Conservation (phyloP, 768 basidiomycete genomes). For the Trametes sanguinea region DNA sequence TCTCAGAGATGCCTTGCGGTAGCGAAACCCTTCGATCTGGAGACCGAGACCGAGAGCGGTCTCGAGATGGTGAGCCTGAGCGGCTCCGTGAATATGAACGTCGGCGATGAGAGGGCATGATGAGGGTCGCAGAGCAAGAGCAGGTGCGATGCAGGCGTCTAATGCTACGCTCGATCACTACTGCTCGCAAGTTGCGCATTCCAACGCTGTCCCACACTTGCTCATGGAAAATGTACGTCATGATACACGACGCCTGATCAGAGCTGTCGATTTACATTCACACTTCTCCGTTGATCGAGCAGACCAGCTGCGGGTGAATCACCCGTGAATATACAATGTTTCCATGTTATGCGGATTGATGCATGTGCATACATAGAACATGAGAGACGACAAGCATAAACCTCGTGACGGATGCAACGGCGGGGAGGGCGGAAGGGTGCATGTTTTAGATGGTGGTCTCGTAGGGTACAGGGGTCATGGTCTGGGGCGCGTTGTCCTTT, state of each 20-base stretch:
- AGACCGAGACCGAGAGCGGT: constrained; percentile 39
- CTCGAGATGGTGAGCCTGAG: constrained; percentile 24
- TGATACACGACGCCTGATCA: no score
- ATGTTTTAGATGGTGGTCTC: constrained; percentile 88
- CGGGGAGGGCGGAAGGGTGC: background rate
- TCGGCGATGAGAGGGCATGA: constrained; percentile 32
- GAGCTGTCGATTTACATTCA: no score
- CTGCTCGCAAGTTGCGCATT: background rate
- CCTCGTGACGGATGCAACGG: constrained; percentile 17
- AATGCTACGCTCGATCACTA: background rate
- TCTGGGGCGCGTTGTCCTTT: constrained; percentile 81
- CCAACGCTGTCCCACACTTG: no score
- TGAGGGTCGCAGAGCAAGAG: background rate
- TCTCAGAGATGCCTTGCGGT: constrained; percentile 58
- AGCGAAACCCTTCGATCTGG: constrained; percentile 47
- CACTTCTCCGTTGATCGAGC: background rate
- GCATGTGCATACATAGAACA: constrained; percentile 24
- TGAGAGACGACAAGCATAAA: constrained; percentile 21
- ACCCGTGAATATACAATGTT: constrained; percentile 19
- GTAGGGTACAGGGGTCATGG: constrained; percentile 90
- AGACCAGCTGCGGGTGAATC: background rate
- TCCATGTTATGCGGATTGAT: constrained; percentile 24
- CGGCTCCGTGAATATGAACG: constrained; percentile 29
- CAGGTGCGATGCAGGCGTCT: background rate
- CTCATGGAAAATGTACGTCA: no score